These are phyloP conservation scores for Fragilaria crotonensis DNA, from an alignment of 108 stramenopile species.

Conservation along the genomic window DNA sequence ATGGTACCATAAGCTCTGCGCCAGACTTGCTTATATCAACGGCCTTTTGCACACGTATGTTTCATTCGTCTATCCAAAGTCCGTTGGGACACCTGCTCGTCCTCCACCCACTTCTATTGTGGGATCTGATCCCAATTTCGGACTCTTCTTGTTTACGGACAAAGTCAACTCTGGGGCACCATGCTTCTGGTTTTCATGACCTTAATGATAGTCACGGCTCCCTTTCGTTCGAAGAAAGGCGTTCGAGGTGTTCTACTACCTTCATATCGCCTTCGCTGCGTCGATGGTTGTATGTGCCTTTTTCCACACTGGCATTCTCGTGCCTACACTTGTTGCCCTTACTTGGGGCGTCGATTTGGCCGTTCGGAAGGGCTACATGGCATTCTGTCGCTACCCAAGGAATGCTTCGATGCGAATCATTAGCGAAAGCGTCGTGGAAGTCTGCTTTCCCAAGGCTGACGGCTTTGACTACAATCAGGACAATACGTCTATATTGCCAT, in stretches of 20 bases:
- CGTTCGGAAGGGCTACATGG: constrained; percentile 31
- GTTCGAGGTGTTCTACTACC: constrained; percentile 29
- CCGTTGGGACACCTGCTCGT: neutral
- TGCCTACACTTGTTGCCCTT: constrained; percentile 7
- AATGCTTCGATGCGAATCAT: constrained; percentile 13
- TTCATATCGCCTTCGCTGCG: constrained; percentile 22
- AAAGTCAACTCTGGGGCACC: constrained; percentile 22
- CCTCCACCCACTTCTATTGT: neutral
- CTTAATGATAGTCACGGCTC: constrained; percentile 19
- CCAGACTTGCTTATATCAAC: constrained; percentile 13
- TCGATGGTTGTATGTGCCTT: constrained; percentile 14
- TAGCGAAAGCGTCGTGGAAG: constrained; percentile 24
- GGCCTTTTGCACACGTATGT: constrained; percentile 31
- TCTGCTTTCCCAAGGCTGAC: constrained; percentile 20
- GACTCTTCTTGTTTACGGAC: constrained; percentile 8
- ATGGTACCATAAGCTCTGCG: constrained; percentile 37
- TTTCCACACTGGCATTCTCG: constrained; percentile 19
- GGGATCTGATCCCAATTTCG: neutral
- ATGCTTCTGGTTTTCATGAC: constrained; percentile 15
- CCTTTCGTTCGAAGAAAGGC: constrained; percentile 13
- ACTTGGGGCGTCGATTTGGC: constrained; percentile 25
- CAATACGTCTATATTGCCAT: constrained; percentile 35
- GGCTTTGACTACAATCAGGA: constrained; percentile 41
- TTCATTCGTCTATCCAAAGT: constrained; percentile 8
- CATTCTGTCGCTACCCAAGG: constrained; percentile 19